Evolutionary conservation across 1,139 yeast genomes (phyloP).

Genomic region (Diutina mesorugosa): DNA sequence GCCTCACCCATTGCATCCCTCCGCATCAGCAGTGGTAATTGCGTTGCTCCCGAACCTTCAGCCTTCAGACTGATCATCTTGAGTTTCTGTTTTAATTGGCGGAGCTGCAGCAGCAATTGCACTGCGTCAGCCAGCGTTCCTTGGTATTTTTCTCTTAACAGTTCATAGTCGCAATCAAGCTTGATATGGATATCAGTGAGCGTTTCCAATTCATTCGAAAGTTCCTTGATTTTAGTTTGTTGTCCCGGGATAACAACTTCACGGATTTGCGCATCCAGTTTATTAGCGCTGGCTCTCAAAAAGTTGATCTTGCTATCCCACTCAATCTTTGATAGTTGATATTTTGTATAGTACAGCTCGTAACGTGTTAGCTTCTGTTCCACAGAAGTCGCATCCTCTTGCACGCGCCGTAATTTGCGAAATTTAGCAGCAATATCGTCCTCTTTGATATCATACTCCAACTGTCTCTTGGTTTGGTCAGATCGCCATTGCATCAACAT

Average conservation of each 20-base stretch:
- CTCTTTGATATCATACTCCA: constrained; percentile 35
- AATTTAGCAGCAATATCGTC: constrained; percentile 34
- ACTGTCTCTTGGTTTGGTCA: constrained; percentile 38
- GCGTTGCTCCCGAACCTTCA: neutral
- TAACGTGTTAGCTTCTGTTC: constrained; percentile 35
- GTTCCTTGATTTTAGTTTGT: neutral
- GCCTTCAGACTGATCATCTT: neutral
- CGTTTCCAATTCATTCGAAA: neutral
- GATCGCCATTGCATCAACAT: constrained; percentile 19
- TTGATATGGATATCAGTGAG: neutral
- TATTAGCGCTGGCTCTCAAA: neutral
- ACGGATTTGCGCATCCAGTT: neutral
- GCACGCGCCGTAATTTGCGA: constrained; percentile 30
- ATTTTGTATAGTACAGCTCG: constrained; percentile 9
- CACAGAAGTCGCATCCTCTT: constrained; percentile 33
- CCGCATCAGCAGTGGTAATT: neutral
- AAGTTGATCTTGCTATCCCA: neutral
- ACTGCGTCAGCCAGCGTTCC: constrained; percentile 1
- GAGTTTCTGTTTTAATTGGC: neutral
- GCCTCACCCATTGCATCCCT: neutral
- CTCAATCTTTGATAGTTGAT: neutral
- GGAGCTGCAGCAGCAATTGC: neutral
- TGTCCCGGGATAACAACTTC: neutral
- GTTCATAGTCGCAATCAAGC: neutral
- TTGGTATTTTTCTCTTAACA: neutral